A percentile compares a stretch with the other conserved stretches of the same genome.
phyloP scores from a whole-genome alignment of 768 basidiomycete genomes.

The Auricularia auricula-judae region DNA sequence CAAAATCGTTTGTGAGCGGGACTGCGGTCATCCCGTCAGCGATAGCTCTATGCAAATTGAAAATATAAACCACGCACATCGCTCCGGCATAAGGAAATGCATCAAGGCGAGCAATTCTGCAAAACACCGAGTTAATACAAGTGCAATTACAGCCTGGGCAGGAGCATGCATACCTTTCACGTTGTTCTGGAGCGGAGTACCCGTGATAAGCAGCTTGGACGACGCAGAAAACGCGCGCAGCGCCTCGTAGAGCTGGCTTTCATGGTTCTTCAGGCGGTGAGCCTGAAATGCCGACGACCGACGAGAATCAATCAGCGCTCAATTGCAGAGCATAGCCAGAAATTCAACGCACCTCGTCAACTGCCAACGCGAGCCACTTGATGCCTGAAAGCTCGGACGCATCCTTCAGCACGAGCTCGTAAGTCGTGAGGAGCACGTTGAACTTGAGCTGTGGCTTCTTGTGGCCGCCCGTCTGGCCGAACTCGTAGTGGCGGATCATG shows the following conservation, averaged over 20 bases:
- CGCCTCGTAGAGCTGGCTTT: constrained; percentile 94
- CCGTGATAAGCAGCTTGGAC: constrained; percentile 93
- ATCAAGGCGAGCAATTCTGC: constrained; percentile 89
- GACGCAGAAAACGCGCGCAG: constrained; percentile 79
- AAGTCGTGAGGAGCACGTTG: constrained; percentile 95
- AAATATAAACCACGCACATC: constrained; percentile 47
- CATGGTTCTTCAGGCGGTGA: constrained; percentile 95
- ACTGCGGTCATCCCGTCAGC: constrained; percentile 35
- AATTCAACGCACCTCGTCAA: constrained; percentile 68
- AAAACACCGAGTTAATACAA: constrained; percentile 8
- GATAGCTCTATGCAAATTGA: neutral
- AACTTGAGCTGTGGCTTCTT: constrained; percentile 60
- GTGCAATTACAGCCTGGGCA: neutral
- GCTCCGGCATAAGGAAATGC: constrained; percentile 99
- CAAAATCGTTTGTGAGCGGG: constrained; percentile 89
- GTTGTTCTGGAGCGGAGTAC: constrained; percentile 97
- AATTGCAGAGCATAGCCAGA: constrained; percentile 5
- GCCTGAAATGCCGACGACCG: constrained; percentile 38
- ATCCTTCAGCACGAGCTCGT: constrained; percentile 90
- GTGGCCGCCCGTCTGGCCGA: constrained; percentile 68
- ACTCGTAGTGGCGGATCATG: constrained; percentile 87
- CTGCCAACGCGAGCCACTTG: constrained; percentile 94
- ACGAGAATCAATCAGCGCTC: constrained; percentile 8
- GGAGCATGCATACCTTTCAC: constrained; percentile 61
- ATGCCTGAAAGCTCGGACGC: constrained; percentile 79